A percentile compares a stretch with the other conserved stretches of the same genome.
Evolutionary conservation across 225 moss, liverwort and hornwort species (phyloP).

Genomic region (Sphagnum tenellum): DNA sequence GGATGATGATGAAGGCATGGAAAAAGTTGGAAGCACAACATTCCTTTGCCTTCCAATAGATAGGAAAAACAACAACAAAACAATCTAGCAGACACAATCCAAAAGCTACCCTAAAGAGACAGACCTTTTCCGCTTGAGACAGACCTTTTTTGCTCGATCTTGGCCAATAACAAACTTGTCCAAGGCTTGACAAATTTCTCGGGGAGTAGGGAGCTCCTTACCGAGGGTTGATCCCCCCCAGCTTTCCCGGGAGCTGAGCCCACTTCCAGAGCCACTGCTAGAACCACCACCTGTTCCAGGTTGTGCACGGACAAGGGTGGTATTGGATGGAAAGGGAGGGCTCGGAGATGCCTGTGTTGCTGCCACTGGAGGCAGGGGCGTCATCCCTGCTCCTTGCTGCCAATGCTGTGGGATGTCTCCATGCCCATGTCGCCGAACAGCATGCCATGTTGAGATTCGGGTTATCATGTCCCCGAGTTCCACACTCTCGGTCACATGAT

Average conservation of each 20-base stretch:
- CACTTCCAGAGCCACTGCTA: slow-evolving; percentile 32
- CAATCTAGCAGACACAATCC: too few species aligned
- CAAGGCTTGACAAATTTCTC: slow-evolving; percentile 76
- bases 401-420: slow-evolving; percentile 77
- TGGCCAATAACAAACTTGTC: slow-evolving; percentile 98
- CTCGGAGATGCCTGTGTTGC: slow-evolving; percentile 43
- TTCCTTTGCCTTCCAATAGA: too few species aligned
- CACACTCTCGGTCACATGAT: too few species aligned
- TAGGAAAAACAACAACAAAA: too few species aligned
- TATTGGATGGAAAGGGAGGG: slow-evolving; percentile 59
- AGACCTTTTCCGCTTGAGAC: slow-evolving; percentile 70
- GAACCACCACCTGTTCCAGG: slow-evolving; percentile 60
- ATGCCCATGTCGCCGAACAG: slow-evolving; percentile 58
- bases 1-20: too few species aligned
- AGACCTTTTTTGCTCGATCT: slow-evolving; percentile 85
- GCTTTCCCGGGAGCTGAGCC: slow-evolving; percentile 49
- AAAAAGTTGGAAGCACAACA: too few species aligned
- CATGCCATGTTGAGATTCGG: background rate
- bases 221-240: slow-evolving; percentile 84
- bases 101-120: too few species aligned
- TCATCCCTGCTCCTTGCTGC: slow-evolving; percentile 73
- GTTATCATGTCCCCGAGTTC: too few species aligned
- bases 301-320: slow-evolving; percentile 65
- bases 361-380: slow-evolving; percentile 48
- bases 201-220: slow-evolving; percentile 81